Evolutionary conservation across 108 stramenopile genomes (phyloP).

Genomic region (Conticribra guillardii): DNA sequence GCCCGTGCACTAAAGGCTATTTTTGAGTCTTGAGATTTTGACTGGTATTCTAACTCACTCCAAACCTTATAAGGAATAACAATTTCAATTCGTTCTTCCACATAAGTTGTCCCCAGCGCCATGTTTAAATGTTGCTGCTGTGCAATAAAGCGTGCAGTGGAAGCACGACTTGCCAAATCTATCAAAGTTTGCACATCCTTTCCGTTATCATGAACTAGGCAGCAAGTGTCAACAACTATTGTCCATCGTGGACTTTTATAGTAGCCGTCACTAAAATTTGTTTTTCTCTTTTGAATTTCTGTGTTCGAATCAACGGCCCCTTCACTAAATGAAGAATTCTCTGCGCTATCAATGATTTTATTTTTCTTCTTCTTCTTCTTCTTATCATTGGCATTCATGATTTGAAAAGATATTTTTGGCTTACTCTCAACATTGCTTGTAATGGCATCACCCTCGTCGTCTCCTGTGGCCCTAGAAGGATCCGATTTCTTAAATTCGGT

Average conservation of each 20-base stretch:
- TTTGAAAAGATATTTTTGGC: constrained; percentile 15
- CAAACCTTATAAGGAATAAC: constrained; percentile 13
- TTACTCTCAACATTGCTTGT: background rate
- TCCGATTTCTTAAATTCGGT: constrained; percentile 15
- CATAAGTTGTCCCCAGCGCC: background rate
- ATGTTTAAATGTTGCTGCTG: background rate
- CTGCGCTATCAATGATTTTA: background rate
- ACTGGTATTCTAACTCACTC: constrained; percentile 27
- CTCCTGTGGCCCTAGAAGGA: background rate
- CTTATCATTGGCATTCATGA: constrained; percentile 11
- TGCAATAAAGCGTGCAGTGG: background rate
- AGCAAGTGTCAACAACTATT: constrained; percentile 21
- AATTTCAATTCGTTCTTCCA: constrained; percentile 17
- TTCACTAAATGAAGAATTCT: background rate
- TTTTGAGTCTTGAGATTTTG: constrained; percentile 8
- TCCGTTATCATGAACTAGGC: constrained; percentile 16
- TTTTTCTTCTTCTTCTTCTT: constrained; percentile 12
- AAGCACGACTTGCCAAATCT: constrained; percentile 4
- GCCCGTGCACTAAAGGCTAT: constrained; percentile 6
- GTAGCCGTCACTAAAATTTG: no score
- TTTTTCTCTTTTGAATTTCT: background rate
- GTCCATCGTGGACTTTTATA: constrained; percentile 15
- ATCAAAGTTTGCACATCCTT: constrained; percentile 3
- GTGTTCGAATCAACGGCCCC: background rate
- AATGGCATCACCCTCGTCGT: no score